Conservation (phyloP, 805 yeast genomes). For the Brettanomyces bruxellensis region DNA sequence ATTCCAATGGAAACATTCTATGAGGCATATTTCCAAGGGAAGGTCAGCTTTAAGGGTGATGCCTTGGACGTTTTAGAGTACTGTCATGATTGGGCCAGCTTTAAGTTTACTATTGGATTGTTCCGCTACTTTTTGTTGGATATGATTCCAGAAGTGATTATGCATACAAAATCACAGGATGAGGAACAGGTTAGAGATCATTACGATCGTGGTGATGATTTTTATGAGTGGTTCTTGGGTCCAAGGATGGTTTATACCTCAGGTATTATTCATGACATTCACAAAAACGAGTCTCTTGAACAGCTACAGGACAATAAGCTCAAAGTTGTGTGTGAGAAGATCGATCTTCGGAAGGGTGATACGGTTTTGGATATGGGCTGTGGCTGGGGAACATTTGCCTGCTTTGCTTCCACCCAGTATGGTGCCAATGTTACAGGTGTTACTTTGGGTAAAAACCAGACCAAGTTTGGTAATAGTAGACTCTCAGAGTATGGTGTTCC, state of each 20-base stretch:
- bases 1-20: constrained; percentile 92
- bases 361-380: constrained; percentile 79
- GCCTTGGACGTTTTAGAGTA: constrained; percentile 74
- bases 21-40: constrained; percentile 74
- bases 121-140: constrained; percentile 78
- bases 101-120: constrained; percentile 66
- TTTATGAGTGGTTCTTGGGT: constrained; percentile 88
- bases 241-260: constrained; percentile 92
- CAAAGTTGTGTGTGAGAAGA: constrained; percentile 80
- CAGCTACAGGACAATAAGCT: constrained; percentile 84
- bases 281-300: constrained; percentile 64
- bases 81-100: constrained; percentile 87
- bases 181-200: constrained; percentile 95
- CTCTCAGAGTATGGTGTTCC: constrained; percentile 61
- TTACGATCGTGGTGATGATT: constrained; percentile 94
- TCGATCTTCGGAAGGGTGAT: constrained; percentile 65
- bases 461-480: constrained; percentile 76
- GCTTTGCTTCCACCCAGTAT: constrained; percentile 71
- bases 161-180: constrained; percentile 90
- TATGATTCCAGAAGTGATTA: constrained; percentile 84
- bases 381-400: constrained; percentile 93
- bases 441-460: constrained; percentile 85
- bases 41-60: constrained; percentile 84
- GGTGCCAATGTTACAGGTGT: constrained; percentile 86
- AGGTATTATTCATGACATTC: constrained; percentile 70